These are phyloP conservation scores for Trichosporon sp. DNA, from an alignment of 1,284 basidiomycete species.

Conservation along the genomic window DNA sequence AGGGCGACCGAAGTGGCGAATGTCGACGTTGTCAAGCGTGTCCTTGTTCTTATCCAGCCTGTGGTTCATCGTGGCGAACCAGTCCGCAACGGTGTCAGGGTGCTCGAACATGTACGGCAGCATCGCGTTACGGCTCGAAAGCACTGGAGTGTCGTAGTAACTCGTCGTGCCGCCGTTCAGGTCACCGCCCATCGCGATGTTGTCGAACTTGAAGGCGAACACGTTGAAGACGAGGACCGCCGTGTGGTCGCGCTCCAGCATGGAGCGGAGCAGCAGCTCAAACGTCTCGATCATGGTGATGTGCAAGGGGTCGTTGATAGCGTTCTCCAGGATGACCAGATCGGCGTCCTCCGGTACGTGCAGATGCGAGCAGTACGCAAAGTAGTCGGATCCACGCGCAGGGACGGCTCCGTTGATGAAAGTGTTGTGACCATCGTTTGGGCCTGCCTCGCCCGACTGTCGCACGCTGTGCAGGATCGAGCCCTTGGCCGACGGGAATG, in stretches of 20 bases:
- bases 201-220: conserved; percentile 47
- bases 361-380: conserved; percentile 40
- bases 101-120: conserved; percentile 36
- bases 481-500: conserved; percentile 38
- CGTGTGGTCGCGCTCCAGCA: conserved; percentile 21
- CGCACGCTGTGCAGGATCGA: neutral
- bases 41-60: neutral
- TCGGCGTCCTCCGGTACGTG: conserved; percentile 43
- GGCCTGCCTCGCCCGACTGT: neutral
- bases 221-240: conserved; percentile 34
- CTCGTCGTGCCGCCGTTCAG: conserved; percentile 46
- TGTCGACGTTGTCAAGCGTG: conserved; percentile 36
- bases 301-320: conserved; percentile 43
- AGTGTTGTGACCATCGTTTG: conserved; percentile 30
- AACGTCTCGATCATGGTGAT: conserved; percentile 22
- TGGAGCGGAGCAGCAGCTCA: conserved; percentile 26
- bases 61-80: conserved; percentile 33
- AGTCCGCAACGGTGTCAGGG: conserved; percentile 33
- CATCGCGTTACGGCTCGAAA: conserved; percentile 45
- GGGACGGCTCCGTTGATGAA: conserved; percentile 42
- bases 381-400: conserved; percentile 40
- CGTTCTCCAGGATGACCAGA: conserved; percentile 42
- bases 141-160: conserved; percentile 50
- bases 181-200: conserved; percentile 45
- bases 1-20: conserved; percentile 38